Conservation (phyloP, 768 basidiomycete genomes). For the Rhodotorula taiwanensis region DNA sequence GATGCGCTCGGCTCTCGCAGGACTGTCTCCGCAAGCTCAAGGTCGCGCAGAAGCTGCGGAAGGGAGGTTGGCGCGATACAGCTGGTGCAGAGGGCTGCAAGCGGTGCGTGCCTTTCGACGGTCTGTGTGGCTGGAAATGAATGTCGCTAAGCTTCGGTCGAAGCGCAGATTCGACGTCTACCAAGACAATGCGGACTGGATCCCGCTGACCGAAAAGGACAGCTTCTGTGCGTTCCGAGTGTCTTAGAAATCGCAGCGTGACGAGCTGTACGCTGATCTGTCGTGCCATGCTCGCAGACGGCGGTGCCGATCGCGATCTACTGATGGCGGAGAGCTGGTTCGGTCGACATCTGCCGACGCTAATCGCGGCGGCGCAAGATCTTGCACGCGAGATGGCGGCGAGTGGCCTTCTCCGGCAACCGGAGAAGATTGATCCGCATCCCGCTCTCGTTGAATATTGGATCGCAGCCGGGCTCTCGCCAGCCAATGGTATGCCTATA, state of each 20-base stretch:
- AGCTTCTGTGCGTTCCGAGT: not conserved
- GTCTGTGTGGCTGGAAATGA: no score
- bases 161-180: conserved; percentile 8
- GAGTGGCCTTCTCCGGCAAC: not conserved
- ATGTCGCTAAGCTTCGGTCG: no score
- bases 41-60: not conserved
- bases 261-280: no score
- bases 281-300: not conserved
- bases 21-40: conserved; percentile 5
- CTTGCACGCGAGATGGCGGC: not conserved
- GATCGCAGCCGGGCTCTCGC: not conserved
- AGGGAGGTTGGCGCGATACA: conserved; percentile 4
- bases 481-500: not conserved
- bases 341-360: conserved; percentile 6
- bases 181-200: not conserved
- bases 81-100: conserved; percentile 6
- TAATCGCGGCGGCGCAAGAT: not conserved
- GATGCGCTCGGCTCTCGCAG: not conserved
- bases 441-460: not conserved
- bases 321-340: conserved; percentile 10
- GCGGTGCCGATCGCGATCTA: conserved; percentile 1
- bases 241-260: no score
- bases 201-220: not conserved
- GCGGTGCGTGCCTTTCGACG: not conserved
- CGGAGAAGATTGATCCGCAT: not conserved